Base-by-base conservation (phyloP, 148 eudicot species). In the Silene conica region DNA sequence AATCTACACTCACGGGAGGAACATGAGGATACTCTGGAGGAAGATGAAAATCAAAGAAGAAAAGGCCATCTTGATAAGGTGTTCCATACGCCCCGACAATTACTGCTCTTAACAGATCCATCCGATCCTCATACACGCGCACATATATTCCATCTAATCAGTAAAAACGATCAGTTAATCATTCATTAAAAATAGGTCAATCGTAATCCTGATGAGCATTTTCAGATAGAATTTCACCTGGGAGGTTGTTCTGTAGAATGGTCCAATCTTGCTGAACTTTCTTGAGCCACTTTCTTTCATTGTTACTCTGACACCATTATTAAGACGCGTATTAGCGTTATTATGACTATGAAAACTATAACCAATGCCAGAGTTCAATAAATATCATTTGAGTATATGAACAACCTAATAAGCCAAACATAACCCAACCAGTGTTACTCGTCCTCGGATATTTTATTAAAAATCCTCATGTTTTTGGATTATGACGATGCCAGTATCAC, bases 81-180 rank as follows among this genome's bases (percentile, higher is more conserved):
- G 99, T 95, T 74, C 96, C 97, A 82, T 95, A 95, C 66, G 97
- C 97, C 76, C 99, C 99, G 70, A 90, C 90, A 70, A 95, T 87
- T 60, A 90, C 99, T 2, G 96, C 99, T 84, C 99, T 90, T 80
- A 95, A 74, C 61, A 95, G 88, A 89, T 95, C 99, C 97, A 95
- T 95, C 64, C 91, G 86, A 77, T 95, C 96, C 82, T 95, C 99
- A 76, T 90, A 95, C 70, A 87, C 99, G 55, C 97, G 86, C 73
- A 95, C 99, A 78, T 86, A 95, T 73, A 95, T 90, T 23, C 92
- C 89, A 81, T 92, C 99, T 95, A 50, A 52, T 48, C 26, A 3
- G 88, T 69, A 67, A 70, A 16, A 54, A 18, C 45, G 64, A 41
- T 61, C 6, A 19, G 72, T 38, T 19, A 69, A 52, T 67, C 69